Conservation (phyloP, 441 rosid species). For the Bocquillonia castaneifolia region DNA sequence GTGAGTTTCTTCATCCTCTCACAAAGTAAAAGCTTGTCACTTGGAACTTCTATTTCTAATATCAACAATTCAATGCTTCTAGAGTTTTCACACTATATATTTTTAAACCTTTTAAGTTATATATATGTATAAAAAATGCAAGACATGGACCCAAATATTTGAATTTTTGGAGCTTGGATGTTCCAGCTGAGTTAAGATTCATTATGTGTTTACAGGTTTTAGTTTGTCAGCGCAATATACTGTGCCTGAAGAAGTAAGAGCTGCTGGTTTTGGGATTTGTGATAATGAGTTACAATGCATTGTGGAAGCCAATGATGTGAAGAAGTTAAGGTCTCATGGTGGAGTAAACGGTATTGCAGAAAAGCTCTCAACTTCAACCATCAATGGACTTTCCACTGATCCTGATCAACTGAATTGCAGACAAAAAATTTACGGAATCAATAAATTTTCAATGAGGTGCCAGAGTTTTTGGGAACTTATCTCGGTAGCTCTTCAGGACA, state of each 20-base stretch:
- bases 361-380: slow-evolving; percentile 58
- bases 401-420: slow-evolving; percentile 35
- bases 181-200: background rate
- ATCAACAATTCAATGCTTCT: too few relatives aligned
- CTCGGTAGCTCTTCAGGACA: slow-evolving; percentile 48
- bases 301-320: slow-evolving; percentile 68
- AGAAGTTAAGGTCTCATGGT: slow-evolving; percentile 69
- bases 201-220: slow-evolving; percentile 39
- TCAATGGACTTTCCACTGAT: slow-evolving; percentile 44
- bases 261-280: slow-evolving; percentile 72
- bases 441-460: slow-evolving; percentile 63
- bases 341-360: slow-evolving; percentile 62
- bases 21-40: background rate
- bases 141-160: too few relatives aligned
- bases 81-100: too few relatives aligned
- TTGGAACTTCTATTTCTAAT: background rate
- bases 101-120: too few relatives aligned
- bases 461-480: slow-evolving; percentile 58
- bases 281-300: slow-evolving; percentile 79
- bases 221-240: slow-evolving; percentile 64
- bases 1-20: slow-evolving; percentile 29
- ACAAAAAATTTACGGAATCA: slow-evolving; percentile 67
- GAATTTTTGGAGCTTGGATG: too few relatives aligned
- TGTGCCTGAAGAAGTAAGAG: slow-evolving; percentile 67
- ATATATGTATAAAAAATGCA: too few relatives aligned